phyloP scores from a whole-genome alignment of 2,329 filamentous ascomycete genomes.

The Aureobasidium sp. region DNA sequence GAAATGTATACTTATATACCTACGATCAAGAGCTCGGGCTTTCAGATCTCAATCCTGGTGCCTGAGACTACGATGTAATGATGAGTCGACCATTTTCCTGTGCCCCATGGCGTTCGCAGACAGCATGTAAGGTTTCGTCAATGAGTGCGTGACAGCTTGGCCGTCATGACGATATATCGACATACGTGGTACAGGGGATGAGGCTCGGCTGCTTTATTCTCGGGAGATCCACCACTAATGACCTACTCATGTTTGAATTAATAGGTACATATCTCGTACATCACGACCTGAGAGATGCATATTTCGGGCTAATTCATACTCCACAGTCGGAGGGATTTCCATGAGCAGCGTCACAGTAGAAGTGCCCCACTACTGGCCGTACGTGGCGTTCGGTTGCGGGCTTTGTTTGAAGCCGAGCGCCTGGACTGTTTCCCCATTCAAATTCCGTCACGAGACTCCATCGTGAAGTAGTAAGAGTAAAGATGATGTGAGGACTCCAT shows the following conservation, averaged over 20 bases:
- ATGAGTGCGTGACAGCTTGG: neutral
- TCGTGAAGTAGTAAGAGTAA: neutral
- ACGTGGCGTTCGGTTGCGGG: neutral
- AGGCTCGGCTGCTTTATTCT: neutral
- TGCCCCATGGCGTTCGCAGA: neutral
- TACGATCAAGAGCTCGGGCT: neutral
- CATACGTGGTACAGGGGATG: neutral
- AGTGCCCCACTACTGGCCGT: neutral
- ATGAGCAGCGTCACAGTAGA: neutral
- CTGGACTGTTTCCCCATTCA: neutral
- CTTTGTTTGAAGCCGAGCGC: neutral
- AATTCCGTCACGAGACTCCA: neutral
- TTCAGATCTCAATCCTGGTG: neutral
- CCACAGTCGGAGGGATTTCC: neutral
- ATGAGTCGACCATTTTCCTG: neutral
- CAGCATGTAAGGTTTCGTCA: neutral
- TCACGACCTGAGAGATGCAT: neutral
- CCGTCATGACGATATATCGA: neutral
- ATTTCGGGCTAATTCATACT: neutral
- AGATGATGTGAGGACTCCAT: neutral
- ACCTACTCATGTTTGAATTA: neutral
- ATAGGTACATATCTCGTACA: neutral
- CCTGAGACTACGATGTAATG: conserved; percentile 5
- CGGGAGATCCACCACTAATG: neutral
- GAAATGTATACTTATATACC: conserved; percentile 5